Percentiles rank a stretch among this genome's conserved stretches.
These are phyloP conservation scores for Lachancea cidri DNA, from an alignment of 805 yeast species.

Conservation along the genomic window DNA sequence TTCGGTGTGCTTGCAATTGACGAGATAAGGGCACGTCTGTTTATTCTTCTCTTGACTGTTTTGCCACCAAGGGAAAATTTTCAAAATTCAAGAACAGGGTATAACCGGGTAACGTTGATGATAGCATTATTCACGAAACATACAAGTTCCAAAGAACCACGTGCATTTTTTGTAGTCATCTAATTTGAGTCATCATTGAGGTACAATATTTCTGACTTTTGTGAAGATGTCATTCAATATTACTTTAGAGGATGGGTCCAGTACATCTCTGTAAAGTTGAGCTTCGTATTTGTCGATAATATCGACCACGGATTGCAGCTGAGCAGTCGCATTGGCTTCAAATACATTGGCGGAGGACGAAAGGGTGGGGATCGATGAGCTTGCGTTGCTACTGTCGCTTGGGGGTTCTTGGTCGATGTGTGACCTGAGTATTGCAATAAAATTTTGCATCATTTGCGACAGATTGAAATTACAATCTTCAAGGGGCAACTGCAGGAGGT, in stretches of 20 bases:
- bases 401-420: not conserved
- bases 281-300: conserved; percentile 18
- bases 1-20: conserved; percentile 3
- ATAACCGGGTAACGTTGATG: conserved; percentile 2
- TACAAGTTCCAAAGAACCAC: too few species aligned
- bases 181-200: conserved; percentile 16
- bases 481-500: not conserved
- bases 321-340: conserved; percentile 13
- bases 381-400: not conserved
- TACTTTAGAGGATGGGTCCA: conserved; percentile 13
- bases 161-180: too few species aligned
- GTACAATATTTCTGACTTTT: conserved; percentile 14
- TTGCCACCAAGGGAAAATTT: conserved; percentile 5
- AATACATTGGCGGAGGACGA: conserved; percentile 15
- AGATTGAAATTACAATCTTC: not conserved
- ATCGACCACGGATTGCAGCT: conserved; percentile 14
- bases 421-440: not conserved
- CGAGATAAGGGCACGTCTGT: not conserved
- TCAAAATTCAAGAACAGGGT: conserved; percentile 1
- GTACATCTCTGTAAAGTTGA: conserved; percentile 15
- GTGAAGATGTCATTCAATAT: conserved; percentile 16
- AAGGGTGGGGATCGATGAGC: not conserved
- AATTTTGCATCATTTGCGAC: not conserved
- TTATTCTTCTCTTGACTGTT: conserved; percentile 1
- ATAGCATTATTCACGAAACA: not conserved